phyloP scores from a whole-genome alignment of 1,284 basidiomycete genomes.

The Pyrrhoderma noxium region DNA sequence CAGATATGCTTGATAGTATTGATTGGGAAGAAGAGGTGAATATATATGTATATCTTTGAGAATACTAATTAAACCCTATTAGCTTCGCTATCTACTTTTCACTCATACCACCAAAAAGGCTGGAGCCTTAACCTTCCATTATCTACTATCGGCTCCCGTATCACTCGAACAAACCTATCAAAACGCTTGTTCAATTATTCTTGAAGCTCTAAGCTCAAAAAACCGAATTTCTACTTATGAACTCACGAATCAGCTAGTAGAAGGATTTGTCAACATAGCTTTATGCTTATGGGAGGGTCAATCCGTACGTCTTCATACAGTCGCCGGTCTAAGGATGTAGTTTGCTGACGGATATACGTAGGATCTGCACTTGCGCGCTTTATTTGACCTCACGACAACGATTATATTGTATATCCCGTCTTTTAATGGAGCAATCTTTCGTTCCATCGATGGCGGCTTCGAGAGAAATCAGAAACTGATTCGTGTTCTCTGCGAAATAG shows the following conservation, averaged over 20 bases:
- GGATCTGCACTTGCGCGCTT: constrained; percentile 39
- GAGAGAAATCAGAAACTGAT: constrained; percentile 1
- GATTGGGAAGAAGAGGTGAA: constrained; percentile 53
- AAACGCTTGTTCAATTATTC: constrained; percentile 21
- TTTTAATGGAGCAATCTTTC: constrained; percentile 36
- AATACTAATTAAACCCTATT: constrained; percentile 2
- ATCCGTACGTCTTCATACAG: constrained; percentile 6
- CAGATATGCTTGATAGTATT: constrained; percentile 19
- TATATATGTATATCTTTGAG: constrained; percentile 9
- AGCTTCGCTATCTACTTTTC: constrained; percentile 55
- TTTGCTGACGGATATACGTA: constrained; percentile 24
- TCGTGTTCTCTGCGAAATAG: constrained; percentile 34
- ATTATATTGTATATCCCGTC: constrained; percentile 43
- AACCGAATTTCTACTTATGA: constrained; percentile 4
- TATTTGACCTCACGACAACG: constrained; percentile 45
- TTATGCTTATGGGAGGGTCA: constrained; percentile 10
- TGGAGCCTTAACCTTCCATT: constrained; percentile 45
- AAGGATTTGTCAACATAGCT: constrained; percentile 15
- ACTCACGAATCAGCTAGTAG: constrained; percentile 11
- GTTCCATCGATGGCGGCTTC: neutral
- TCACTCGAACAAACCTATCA: constrained; percentile 25
- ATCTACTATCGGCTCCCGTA: constrained; percentile 39
- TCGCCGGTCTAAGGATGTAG: no score
- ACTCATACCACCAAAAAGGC: constrained; percentile 41
- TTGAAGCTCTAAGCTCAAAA: constrained; percentile 17